Base-by-base conservation (phyloP, 1,284 basidiomycete genomes). In the Boletellus sp. region DNA sequence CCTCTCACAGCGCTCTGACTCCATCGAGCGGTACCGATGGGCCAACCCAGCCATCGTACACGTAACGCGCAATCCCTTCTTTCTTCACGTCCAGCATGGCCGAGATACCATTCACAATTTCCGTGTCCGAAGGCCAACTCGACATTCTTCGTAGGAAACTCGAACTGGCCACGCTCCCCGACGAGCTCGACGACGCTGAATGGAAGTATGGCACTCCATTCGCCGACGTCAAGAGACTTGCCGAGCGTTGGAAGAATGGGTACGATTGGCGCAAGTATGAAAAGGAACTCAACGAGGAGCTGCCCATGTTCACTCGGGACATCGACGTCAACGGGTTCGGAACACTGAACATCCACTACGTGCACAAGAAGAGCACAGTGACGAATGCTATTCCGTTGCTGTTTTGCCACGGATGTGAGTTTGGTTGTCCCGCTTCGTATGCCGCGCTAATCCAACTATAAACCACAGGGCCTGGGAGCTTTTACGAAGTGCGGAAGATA, bases 401-500 rank as follows among this genome's bases (percentile, higher is more conserved):
- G n/a, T 78, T 74, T 55, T 68, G 74, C 10, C 77, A 78, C 21
- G 77, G 76, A 21, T 78, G 77, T 77, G 55, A 35, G 75, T 68
- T 22, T 26, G 10, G 8, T 28, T 10, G 5, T 26, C 4, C 13
- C 24, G 3, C 5, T 7, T 32, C 30, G 21, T 8, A 26, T 35
- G 15, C 41, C 22, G 13, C 4, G 13, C 7, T 19, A n/a, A 18
- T 44, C 22, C 4, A 21, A 13, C 8, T 4, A 10, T 1, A 7
- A 8, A 6, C 3, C 8, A 32, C 38, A 51, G 83, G 83, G 83
- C 82, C 83, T 0, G 81, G 83, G 28, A 71, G 72, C 51, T 83
- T 84, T 60, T 60, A 79, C 30, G 82, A 85, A 67, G 75, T 74
- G 16, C 66, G 68, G 45, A 85, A 81, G 64, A 63, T 83, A 0